Conservation (phyloP, 2,329 filamentous ascomycete genomes). For the Alternaria sp. region DNA sequence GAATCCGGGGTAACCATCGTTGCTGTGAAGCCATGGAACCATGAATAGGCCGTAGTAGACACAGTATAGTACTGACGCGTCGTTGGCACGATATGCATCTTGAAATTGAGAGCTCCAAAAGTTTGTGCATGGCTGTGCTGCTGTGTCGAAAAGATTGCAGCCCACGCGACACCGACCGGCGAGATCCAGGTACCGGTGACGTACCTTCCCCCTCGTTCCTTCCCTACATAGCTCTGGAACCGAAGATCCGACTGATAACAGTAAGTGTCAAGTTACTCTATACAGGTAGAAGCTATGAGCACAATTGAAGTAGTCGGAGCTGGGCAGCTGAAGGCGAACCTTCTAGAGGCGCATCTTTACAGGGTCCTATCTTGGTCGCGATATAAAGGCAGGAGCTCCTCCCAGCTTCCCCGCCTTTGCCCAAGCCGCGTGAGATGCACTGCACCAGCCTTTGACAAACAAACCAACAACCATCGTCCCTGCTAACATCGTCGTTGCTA, state of each 20-base stretch:
- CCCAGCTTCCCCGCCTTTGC: constrained; percentile 27
- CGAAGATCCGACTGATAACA: constrained; percentile 14
- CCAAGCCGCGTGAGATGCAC: constrained; percentile 18
- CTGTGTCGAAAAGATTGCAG: neutral
- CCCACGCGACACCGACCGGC: constrained; percentile 14
- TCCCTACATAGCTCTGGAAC: constrained; percentile 12
- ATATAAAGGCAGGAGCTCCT: constrained; percentile 25
- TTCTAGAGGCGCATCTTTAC: constrained; percentile 18
- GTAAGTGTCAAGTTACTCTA: neutral
- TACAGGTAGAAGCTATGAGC: neutral
- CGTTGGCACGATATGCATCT: neutral
- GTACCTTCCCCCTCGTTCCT: constrained; percentile 12
- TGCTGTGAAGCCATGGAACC: neutral
- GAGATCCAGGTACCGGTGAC: constrained; percentile 26
- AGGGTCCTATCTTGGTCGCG: constrained; percentile 6
- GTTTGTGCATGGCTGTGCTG: neutral
- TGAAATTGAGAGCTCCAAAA: neutral
- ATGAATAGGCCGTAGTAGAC: neutral
- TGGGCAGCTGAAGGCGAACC: constrained; percentile 12
- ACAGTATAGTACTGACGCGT: neutral
- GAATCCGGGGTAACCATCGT: constrained; percentile 19
- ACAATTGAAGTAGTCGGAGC: constrained; percentile 9
- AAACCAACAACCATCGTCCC: constrained; percentile 17
- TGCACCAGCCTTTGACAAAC: constrained; percentile 25
- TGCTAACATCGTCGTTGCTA: constrained; percentile 10